Evolutionary conservation across 148 eudicot genomes (phyloP).

Genomic region (Pouteria glomerata): DNA sequence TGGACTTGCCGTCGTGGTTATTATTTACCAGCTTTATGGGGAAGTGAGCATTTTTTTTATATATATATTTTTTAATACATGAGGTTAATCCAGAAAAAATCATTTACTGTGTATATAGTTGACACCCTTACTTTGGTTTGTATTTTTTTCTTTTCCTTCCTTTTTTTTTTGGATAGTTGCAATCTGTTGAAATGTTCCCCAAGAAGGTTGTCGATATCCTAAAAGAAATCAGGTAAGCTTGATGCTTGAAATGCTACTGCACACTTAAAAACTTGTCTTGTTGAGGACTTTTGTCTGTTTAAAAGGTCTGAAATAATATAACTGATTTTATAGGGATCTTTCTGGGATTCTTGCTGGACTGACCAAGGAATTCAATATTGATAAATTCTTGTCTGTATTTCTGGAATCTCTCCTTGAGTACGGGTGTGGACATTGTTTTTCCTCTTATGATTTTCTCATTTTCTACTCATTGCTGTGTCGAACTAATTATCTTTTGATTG

Average conservation of each 20-base stretch:
- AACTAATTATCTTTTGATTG: constrained; percentile 15
- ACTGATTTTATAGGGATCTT: constrained; percentile 39
- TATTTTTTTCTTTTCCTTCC: constrained; percentile 10
- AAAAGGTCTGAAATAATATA: background rate
- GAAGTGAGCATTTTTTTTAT: too few relatives aligned
- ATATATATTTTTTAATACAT: too few relatives aligned
- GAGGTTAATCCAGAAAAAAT: too few relatives aligned
- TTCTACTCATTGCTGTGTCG: background rate
- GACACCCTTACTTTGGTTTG: constrained; percentile 8
- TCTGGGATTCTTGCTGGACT: constrained; percentile 53
- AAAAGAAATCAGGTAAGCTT: constrained; percentile 42
- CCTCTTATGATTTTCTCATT: background rate
- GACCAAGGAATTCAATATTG: constrained; percentile 68
- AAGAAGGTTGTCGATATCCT: constrained; percentile 67
- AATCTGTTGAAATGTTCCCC: constrained; percentile 63
- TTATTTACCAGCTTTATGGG: too few relatives aligned
- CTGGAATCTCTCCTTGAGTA: constrained; percentile 65
- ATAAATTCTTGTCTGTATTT: constrained; percentile 56
- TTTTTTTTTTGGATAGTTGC: too few relatives aligned
- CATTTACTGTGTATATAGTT: background rate
- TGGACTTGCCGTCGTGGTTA: too few relatives aligned
- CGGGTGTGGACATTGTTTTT: constrained; percentile 30
- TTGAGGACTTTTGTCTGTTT: background rate
- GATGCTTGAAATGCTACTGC: constrained; percentile 1
- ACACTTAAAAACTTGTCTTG: background rate